A percentile compares a stretch with the other conserved stretches of the same genome.
phyloP scores from a whole-genome alignment of 2,329 filamentous ascomycete species.

The Aspergillus brunneoviolaceus region DNA sequence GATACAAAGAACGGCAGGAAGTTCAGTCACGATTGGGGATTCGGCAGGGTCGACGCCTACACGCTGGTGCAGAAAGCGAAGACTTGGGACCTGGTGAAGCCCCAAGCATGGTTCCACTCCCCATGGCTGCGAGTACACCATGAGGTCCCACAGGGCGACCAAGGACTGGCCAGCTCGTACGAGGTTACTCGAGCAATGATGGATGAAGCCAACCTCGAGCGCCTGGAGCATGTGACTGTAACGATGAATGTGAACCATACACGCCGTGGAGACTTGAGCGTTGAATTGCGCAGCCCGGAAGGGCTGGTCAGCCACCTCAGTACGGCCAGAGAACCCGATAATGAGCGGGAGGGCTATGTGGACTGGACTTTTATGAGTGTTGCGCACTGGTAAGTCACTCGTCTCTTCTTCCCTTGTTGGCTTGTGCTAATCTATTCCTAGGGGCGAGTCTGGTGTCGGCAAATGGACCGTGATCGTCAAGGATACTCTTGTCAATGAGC shows the following conservation, averaged over 20 bases:
- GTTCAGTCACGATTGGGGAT: conserved; percentile 93
- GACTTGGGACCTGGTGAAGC: conserved; percentile 83
- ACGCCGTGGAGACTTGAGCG: conserved; percentile 85
- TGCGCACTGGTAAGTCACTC: conserved; percentile 73
- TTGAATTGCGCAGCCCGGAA: conserved; percentile 82
- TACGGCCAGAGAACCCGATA: conserved; percentile 69
- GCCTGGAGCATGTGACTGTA: conserved; percentile 90
- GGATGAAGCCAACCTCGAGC: conserved; percentile 75
- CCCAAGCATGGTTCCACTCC: conserved; percentile 90
- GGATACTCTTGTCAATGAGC: conserved; percentile 74
- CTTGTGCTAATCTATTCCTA: conserved; percentile 38
- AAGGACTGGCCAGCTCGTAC: conserved; percentile 76
- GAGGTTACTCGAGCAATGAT: conserved; percentile 80
- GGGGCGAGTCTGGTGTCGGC: conserved; percentile 84
- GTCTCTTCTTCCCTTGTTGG: not conserved
- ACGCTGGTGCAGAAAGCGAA: conserved; percentile 81
- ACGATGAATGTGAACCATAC: conserved; percentile 95
- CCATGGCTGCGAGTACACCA: conserved; percentile 92
- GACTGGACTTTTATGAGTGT: conserved; percentile 99
- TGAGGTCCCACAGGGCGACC: conserved; percentile 76
- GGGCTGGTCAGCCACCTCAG: conserved; percentile 83
- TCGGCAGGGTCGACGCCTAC: conserved; percentile 90
- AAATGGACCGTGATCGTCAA: conserved; percentile 90
- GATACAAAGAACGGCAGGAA: conserved; percentile 75
- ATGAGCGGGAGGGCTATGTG: conserved; percentile 67